Evolutionary conservation across 139 green algal species (phyloP).

Genomic region (Eudorina sp.): DNA sequence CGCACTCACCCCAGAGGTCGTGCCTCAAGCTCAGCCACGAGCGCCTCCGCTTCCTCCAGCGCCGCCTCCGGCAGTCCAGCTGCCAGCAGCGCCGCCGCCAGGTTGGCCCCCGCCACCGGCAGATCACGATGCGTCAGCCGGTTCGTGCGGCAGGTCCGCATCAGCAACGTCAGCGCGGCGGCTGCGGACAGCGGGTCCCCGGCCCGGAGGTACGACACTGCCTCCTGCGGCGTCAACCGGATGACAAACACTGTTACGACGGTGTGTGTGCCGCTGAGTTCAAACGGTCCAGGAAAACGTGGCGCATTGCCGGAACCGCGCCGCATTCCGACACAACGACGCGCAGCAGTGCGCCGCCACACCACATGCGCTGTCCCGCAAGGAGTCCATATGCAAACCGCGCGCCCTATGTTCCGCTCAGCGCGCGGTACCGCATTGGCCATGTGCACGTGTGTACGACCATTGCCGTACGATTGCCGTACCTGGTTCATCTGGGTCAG

Average conservation of each 20-base stretch:
- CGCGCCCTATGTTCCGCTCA: too few species aligned
- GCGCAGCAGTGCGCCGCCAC: too few species aligned
- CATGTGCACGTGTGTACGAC: too few species aligned
- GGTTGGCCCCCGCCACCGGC: not conserved
- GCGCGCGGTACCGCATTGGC: too few species aligned
- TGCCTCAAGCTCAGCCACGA: not conserved
- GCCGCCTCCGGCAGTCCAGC: conserved; percentile 53
- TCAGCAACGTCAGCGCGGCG: conserved; percentile 18
- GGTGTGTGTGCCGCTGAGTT: too few species aligned
- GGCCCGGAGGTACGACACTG: not conserved
- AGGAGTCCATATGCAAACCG: too few species aligned
- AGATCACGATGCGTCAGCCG: conserved; percentile 29
- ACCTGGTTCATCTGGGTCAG: conserved; percentile 31
- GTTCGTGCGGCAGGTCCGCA: not conserved
- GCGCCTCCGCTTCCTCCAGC: conserved; percentile 12
- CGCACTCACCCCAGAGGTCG: conserved; percentile 1
- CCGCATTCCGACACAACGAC: too few species aligned
- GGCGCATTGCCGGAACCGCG: too few species aligned
- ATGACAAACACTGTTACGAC: too few species aligned
- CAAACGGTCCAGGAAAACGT: too few species aligned
- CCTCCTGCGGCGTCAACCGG: conserved; percentile 25
- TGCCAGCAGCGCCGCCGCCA: conserved; percentile 64
- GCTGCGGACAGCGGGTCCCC: conserved; percentile 8
- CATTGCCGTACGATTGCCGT: too few species aligned
- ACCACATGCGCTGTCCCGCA: too few species aligned